phyloP scores from a whole-genome alignment of 495 filamentous ascomycete genomes.

The Penicillium bovifimosum region DNA sequence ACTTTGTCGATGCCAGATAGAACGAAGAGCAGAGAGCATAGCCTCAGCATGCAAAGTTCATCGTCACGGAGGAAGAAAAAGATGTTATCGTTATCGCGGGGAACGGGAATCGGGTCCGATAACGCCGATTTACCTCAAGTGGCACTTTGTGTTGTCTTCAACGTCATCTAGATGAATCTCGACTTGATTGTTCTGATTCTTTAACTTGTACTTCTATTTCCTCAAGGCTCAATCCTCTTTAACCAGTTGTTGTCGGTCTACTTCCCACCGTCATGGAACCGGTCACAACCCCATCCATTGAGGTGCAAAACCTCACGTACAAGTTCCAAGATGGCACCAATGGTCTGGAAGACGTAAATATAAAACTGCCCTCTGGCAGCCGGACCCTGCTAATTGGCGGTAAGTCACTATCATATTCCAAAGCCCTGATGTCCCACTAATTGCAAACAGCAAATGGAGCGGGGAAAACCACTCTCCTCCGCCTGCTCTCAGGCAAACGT shows the following conservation, averaged over 20 bases:
- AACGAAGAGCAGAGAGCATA: conserved; percentile 26
- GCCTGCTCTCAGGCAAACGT: conserved; percentile 84
- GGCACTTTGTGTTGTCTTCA: not conserved
- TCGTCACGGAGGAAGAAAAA: not conserved
- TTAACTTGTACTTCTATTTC: not conserved
- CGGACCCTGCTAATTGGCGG: conserved; percentile 91
- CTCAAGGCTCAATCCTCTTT: too few species aligned
- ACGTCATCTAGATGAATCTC: not conserved
- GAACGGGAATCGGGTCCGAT: too few species aligned
- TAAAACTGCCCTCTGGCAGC: conserved; percentile 73
- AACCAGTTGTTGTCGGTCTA: not conserved
- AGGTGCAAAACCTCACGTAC: conserved; percentile 74
- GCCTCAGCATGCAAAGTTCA: conserved; percentile 12
- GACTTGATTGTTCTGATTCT: conserved; percentile 3
- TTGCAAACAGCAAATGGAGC: conserved; percentile 76
- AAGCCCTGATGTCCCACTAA: not conserved
- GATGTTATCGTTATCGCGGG: conserved; percentile 9
- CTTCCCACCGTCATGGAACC: conserved; percentile 9
- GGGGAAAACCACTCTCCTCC: conserved; percentile 94
- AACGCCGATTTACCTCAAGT: too few species aligned
- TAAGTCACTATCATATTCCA: conserved; percentile 26
- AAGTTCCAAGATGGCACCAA: conserved; percentile 74
- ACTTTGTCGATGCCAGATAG: conserved; percentile 12
- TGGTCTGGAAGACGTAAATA: conserved; percentile 63
- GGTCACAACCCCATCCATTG: conserved; percentile 48